Conservation (phyloP, 257 asterid species). For the Solanum chilense region DNA sequence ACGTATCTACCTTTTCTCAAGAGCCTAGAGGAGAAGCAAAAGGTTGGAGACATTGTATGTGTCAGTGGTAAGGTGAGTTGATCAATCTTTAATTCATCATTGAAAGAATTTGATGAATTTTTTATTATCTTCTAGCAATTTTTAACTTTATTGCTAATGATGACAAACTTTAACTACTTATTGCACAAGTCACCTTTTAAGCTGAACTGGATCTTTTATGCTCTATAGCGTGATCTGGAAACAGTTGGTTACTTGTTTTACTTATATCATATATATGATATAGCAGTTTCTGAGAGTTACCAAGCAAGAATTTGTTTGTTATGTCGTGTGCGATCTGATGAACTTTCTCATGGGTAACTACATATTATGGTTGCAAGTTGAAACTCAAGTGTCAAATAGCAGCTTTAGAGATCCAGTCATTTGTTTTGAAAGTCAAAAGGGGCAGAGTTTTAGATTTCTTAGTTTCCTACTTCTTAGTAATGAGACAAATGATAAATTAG, state of each 20-base stretch:
- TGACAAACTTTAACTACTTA: background rate
- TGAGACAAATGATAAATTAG: background rate
- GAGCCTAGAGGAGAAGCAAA: constrained; percentile 74
- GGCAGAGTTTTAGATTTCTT: background rate
- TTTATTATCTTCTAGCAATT: background rate
- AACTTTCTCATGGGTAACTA: background rate
- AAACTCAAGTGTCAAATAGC: background rate
- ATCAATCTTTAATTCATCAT: background rate
- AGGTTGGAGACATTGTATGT: constrained; percentile 74
- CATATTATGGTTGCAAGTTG: background rate
- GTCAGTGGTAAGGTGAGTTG: constrained; percentile 91
- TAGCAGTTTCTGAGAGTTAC: background rate
- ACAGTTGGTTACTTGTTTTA: background rate
- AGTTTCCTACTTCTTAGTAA: background rate
- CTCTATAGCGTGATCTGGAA: background rate
- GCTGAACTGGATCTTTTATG: background rate
- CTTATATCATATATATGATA: background rate
- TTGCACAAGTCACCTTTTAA: background rate
- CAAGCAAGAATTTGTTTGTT: background rate
- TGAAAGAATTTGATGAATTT: background rate
- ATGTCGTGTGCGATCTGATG: background rate
- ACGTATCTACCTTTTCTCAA: constrained; percentile 67
- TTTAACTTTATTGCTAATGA: background rate
- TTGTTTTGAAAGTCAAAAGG: background rate
- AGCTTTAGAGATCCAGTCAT: background rate